Evolutionary conservation across 371 early-diverging fungal species (phyloP), one percentile per base, ranked within the genome.

Genomic region (Mortierella polycephala): DNA sequence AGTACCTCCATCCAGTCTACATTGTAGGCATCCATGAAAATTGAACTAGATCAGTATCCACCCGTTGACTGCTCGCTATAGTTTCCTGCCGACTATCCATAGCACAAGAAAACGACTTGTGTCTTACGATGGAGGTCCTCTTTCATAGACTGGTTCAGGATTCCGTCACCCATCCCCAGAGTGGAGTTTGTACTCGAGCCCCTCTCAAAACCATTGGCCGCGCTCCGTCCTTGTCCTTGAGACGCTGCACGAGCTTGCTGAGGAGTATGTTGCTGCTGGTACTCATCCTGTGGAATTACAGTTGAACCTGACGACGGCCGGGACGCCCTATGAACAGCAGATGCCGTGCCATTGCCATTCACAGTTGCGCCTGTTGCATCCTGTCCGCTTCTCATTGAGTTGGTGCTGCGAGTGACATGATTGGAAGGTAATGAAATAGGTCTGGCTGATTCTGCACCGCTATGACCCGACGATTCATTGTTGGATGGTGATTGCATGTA

Each of bases 101-200:
- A 30, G 4, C 37, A 16, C 40, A n/a, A 41, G 3, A 54, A 45
- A 42, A 1, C 10, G 30, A 30, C 9, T n/a, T 49, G 50, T 8
- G 5, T 30, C 70, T 16, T 76, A 76, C 77, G 64, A 12, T 67
- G 67, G 50, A 71, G 23, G 41, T 76, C 77, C 41, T 71, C 71
- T 30, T 61, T 71, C 77, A 76, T 76, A 20, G 55, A 52, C 65
- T 76, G 77, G 57, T 76, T 76, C 30, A 67, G 23, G 39, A 76
- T 71, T 46, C 77, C 77, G 42, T 76, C 77, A 9, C 77, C 77
- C 77, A 76, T 76, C 44, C 62, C 69, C 30, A 30, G 30, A 30
- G 1, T 30, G 30, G 30, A 30, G 30, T 30, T 30, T 2, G 46
- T 39, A 11, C 44, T 1, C 13, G 21, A 16, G 12, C 5, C n/a